These are phyloP conservation scores for Rubroboletus satanas DNA, from an alignment of 768 basidiomycete genomes.

Conservation along the genomic window DNA sequence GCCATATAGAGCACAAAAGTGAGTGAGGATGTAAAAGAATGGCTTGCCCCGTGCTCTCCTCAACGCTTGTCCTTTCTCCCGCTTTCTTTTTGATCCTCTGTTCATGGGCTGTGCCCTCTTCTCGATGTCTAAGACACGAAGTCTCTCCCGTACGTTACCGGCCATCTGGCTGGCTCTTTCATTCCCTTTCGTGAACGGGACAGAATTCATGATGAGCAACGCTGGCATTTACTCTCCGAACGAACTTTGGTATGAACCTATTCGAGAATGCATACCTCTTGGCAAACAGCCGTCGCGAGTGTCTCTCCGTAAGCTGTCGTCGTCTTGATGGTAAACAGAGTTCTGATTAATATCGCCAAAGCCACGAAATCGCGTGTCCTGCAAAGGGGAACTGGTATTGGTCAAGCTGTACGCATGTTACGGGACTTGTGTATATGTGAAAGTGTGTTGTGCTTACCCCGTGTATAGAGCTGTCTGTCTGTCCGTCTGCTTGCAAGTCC, in stretches of 20 bases:
- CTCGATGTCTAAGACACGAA: conserved; percentile 1
- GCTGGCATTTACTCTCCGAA: conserved; percentile 12
- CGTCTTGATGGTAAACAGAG: not conserved
- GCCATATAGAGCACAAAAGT: conserved; percentile 5
- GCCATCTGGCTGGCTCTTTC: conserved; percentile 7
- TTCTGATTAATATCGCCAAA: conserved; percentile 2
- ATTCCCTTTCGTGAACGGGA: conserved; percentile 5
- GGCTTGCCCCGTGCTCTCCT: not conserved
- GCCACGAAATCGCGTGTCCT: conserved; percentile 8
- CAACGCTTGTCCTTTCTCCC: not conserved
- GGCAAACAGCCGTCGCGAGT: not conserved
- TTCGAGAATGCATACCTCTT: conserved; percentile 8
- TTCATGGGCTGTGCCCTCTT: conserved; percentile 5
- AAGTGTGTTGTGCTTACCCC: not conserved
- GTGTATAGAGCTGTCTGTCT: conserved; percentile 11
- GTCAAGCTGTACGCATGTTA: conserved; percentile 11
- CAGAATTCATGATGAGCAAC: conserved; percentile 1
- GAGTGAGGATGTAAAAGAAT: not conserved
- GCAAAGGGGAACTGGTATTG: conserved; percentile 11
- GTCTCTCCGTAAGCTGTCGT: conserved; percentile 15
- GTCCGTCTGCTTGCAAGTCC: conserved; percentile 11
- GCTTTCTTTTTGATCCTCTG: not conserved
- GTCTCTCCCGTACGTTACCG: not conserved
- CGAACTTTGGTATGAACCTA: conserved; percentile 16
- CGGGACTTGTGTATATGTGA: not conserved